These are phyloP conservation scores for Glycine tomentella DNA, from an alignment of 306 rosid genomes.

Conservation along the genomic window DNA sequence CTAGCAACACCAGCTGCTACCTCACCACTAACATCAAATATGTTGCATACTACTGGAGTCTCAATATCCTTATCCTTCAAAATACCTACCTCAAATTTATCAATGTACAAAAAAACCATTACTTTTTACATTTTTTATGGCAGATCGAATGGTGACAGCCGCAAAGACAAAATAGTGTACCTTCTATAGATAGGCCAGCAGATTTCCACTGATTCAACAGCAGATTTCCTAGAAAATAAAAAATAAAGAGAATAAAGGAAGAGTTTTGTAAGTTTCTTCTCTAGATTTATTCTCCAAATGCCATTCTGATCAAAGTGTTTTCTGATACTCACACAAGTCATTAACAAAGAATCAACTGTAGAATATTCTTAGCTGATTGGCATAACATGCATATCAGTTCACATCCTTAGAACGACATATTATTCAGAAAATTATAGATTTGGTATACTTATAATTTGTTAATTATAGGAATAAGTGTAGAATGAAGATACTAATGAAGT, in stretches of 20 bases:
- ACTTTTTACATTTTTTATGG: background rate
- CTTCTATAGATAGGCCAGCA: conserved; percentile 73
- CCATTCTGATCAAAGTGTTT: conserved; percentile 30
- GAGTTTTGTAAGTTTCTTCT: conserved; percentile 23
- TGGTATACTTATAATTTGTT: conserved; percentile 8
- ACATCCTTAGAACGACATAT: conserved; percentile 23
- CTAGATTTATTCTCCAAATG: conserved; percentile 20
- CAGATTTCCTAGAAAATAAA: conserved; percentile 62
- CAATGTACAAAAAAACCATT: conserved; percentile 10
- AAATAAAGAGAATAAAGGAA: conserved; percentile 8
- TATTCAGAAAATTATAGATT: conserved; percentile 14
- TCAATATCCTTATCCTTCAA: conserved; percentile 66
- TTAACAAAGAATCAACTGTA: background rate
- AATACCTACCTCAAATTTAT: conserved; percentile 68
- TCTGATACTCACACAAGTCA: conserved; percentile 6
- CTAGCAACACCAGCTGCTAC: conserved; percentile 84
- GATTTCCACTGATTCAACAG: conserved; percentile 82
- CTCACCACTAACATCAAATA: conserved; percentile 82
- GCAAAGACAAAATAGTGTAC: conserved; percentile 48
- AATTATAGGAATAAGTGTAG: background rate
- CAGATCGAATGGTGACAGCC: conserved; percentile 8
- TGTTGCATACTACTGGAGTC: conserved; percentile 82
- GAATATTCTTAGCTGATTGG: conserved; percentile 5
- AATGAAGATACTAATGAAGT: background rate
- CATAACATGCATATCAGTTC: conserved; percentile 15